phyloP scores from a whole-genome alignment of 1,284 basidiomycete species.

The Heterobasidion occidentale region DNA sequence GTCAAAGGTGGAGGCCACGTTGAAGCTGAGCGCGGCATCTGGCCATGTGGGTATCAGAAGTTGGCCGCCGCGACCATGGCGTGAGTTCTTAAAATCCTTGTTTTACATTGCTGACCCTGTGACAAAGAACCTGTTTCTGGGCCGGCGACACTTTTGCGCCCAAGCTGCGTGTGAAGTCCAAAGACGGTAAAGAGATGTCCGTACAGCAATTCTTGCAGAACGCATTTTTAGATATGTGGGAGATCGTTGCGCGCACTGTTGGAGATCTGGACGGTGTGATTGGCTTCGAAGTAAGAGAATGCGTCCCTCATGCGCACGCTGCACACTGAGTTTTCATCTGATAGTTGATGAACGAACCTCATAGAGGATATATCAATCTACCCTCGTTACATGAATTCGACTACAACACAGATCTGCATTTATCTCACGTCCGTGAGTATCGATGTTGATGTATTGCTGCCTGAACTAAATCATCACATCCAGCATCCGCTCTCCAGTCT shows the following conservation, averaged over 20 bases:
- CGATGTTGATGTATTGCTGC: not conserved
- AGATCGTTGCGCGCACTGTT: slow-evolving; percentile 59
- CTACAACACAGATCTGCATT: slow-evolving; percentile 91
- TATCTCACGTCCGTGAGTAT: slow-evolving; percentile 71
- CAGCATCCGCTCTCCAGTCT: slow-evolving; percentile 80
- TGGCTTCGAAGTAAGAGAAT: slow-evolving; percentile 75
- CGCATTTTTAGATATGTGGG: slow-evolving; percentile 76
- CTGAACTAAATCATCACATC: not conserved
- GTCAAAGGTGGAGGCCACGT: slow-evolving; percentile 66
- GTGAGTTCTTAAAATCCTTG: slow-evolving; percentile 34
- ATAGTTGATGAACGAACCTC: slow-evolving; percentile 94
- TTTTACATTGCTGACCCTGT: slow-evolving; percentile 5
- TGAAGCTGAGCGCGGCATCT: slow-evolving; percentile 72
- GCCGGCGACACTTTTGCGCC: slow-evolving; percentile 82
- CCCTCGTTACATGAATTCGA: slow-evolving; percentile 82
- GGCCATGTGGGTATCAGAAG: slow-evolving; percentile 91
- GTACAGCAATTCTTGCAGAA: slow-evolving; percentile 84
- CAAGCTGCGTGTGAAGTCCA: slow-evolving; percentile 49
- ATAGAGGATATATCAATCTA: slow-evolving; percentile 85
- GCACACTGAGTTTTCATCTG: not conserved
- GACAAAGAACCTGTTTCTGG: slow-evolving; percentile 74
- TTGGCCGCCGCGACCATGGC: slow-evolving; percentile 84
- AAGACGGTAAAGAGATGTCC: slow-evolving; percentile 42
- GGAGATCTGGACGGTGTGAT: slow-evolving; percentile 74
- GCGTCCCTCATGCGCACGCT: not conserved